These are phyloP conservation scores for Schizothecium vesticola DNA, from an alignment of 495 filamentous ascomycete genomes.

Conservation along the genomic window DNA sequence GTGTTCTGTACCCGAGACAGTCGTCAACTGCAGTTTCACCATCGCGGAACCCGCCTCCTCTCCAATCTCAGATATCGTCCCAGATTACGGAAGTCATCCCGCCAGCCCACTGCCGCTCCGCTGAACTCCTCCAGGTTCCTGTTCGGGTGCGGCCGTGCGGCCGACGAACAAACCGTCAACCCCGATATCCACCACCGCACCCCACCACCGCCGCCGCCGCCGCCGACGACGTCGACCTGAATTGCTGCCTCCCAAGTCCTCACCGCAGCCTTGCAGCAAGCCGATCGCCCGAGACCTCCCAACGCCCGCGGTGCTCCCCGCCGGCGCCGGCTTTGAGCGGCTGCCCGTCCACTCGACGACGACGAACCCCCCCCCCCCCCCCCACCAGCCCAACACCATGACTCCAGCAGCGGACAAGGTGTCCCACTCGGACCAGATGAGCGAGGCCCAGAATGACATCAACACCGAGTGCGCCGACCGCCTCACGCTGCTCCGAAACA, in stretches of 20 bases:
- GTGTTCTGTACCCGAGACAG: background rate
- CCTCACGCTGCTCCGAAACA: constrained; percentile 32
- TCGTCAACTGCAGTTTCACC: background rate
- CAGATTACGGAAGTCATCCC: background rate
- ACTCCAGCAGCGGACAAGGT: constrained; percentile 26
- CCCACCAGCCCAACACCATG: constrained; percentile 17
- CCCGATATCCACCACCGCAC: background rate
- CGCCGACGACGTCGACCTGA: background rate
- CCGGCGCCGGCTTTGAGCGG: background rate
- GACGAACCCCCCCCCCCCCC: background rate
- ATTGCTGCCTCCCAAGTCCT: background rate
- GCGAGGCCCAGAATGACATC: constrained; percentile 20
- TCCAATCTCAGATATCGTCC: background rate
- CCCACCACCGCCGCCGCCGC: background rate
- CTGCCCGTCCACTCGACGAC: background rate
- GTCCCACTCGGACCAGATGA: constrained; percentile 20
- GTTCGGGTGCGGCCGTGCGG: background rate
- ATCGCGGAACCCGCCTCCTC: background rate
- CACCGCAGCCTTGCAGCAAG: background rate
- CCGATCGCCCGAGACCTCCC: background rate
- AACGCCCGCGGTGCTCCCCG: background rate
- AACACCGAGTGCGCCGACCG: constrained; percentile 28
- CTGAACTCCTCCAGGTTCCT: background rate
- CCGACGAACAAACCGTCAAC: background rate
- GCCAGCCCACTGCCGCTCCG: background rate